A percentile compares a stretch with the other conserved stretches of the same genome.
Conservation (phyloP, 2,329 filamentous ascomycete genomes). For the Phaeosphaeriaceae sp. region DNA sequence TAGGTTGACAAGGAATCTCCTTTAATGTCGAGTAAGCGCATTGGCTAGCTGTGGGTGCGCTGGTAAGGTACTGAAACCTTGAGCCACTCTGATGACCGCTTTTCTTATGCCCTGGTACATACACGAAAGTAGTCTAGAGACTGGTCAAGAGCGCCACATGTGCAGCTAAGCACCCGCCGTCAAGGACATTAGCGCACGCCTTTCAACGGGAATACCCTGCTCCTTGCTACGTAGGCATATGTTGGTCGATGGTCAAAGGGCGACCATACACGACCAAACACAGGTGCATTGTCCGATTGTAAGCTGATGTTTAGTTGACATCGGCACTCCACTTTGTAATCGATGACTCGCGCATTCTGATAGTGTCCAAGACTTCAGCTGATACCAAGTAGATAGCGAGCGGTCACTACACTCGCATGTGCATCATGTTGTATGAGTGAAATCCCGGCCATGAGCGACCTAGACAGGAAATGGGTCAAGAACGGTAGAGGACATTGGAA, state of each 20-base stretch:
- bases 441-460: neutral
- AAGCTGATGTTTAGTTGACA: conserved; percentile 8
- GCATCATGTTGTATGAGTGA: conserved; percentile 2
- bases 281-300: neutral
- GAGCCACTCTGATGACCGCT: neutral
- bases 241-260: conserved; percentile 1
- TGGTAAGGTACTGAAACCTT: neutral
- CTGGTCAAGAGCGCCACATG: conserved; percentile 14
- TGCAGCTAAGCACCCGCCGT: conserved; percentile 24
- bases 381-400: neutral
- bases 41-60: neutral
- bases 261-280: neutral
- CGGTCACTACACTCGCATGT: conserved; percentile 20
- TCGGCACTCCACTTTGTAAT: neutral
- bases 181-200: conserved; percentile 24
- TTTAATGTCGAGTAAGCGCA: neutral
- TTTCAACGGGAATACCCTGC: conserved; percentile 21
- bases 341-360: neutral
- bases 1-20: conserved; percentile 1
- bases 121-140: conserved; percentile 16
- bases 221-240: conserved; percentile 1
- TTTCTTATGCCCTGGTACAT: neutral
- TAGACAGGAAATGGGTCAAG: neutral
- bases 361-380: neutral
- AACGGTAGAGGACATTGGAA: neutral